Percentiles rank a stretch among this genome's conserved stretches.
These are phyloP conservation scores for Letharia lupina DNA, from an alignment of 495 filamentous ascomycete species.

Conservation along the genomic window DNA sequence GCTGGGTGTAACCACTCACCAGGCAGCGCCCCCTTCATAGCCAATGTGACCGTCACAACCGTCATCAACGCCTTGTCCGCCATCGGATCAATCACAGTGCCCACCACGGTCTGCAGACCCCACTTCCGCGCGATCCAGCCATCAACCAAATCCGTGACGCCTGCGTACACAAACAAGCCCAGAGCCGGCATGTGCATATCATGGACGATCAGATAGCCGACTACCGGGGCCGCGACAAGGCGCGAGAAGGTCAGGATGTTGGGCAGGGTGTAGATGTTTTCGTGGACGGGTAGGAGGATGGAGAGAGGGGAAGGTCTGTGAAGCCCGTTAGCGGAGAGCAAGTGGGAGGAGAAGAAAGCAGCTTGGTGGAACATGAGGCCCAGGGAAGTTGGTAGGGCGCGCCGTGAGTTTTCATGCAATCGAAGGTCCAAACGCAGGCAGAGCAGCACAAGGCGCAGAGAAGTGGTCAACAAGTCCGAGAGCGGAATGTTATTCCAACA, in stretches of 20 bases:
- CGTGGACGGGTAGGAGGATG: slow-evolving; percentile 50
- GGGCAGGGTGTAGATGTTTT: slow-evolving; percentile 94
- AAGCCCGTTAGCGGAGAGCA: neutral
- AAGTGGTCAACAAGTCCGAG: neutral
- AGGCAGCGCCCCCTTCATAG: slow-evolving; percentile 70
- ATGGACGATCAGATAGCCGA: slow-evolving; percentile 84
- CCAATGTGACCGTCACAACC: slow-evolving; percentile 72
- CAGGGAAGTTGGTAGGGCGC: neutral
- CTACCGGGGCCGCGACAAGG: slow-evolving; percentile 70
- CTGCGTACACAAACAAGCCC: slow-evolving; percentile 84
- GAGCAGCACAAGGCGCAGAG: neutral
- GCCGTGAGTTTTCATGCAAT: neutral
- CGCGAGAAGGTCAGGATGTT: slow-evolving; percentile 87
- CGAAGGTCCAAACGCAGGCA: neutral
- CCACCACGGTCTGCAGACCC: slow-evolving; percentile 86
- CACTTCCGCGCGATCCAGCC: slow-evolving; percentile 84
- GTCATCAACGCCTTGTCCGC: slow-evolving; percentile 96
- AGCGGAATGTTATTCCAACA: neutral
- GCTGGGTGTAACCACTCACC: slow-evolving; percentile 38
- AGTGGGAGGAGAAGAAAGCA: neutral
- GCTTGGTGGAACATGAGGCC: neutral
- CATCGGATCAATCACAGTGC: slow-evolving; percentile 94
- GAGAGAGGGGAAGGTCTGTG: slow-evolving; percentile 32
- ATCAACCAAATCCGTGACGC: slow-evolving; percentile 83
- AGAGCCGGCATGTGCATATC: slow-evolving; percentile 69